Conservation (phyloP, 345 rosid species). For the Eucalyptus leucophloia region DNA sequence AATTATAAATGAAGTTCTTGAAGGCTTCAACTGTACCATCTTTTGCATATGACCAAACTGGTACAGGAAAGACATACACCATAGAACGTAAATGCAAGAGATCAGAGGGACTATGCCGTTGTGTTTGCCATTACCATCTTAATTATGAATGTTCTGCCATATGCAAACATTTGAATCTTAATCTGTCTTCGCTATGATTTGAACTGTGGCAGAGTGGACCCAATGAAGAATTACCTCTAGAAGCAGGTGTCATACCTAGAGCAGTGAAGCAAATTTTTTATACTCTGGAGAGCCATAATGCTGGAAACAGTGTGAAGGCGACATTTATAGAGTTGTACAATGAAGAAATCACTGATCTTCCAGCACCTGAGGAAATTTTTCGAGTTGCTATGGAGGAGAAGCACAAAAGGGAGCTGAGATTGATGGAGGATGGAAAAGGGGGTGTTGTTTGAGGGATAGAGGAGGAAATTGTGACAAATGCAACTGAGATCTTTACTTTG, state of each 20-base stretch:
- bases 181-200: not conserved
- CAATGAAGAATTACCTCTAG: constrained; percentile 69
- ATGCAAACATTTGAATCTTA: not conserved
- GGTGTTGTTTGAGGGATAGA: constrained; percentile 94
- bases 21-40: constrained; percentile 93
- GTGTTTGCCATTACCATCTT: not conserved
- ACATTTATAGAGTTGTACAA: constrained; percentile 86
- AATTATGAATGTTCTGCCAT: not conserved
- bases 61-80: constrained; percentile 93
- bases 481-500: constrained; percentile 76
- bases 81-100: constrained; percentile 98
- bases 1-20: constrained; percentile 88
- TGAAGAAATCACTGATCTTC: constrained; percentile 96
- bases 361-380: constrained; percentile 85
- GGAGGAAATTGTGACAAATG: constrained; percentile 97
- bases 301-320: constrained; percentile 93
- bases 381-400: constrained; percentile 62
- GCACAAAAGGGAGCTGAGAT: constrained; percentile 82
- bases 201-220: constrained; percentile 49
- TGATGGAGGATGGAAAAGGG: constrained; percentile 99
- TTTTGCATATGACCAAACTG: constrained; percentile 96
- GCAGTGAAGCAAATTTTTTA: constrained; percentile 93
- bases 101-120: constrained; percentile 35
- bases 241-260: constrained; percentile 96
- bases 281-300: constrained; percentile 92